These are phyloP conservation scores for Microcos paniculata DNA, from an alignment of 345 rosid genomes.

Conservation along the genomic window DNA sequence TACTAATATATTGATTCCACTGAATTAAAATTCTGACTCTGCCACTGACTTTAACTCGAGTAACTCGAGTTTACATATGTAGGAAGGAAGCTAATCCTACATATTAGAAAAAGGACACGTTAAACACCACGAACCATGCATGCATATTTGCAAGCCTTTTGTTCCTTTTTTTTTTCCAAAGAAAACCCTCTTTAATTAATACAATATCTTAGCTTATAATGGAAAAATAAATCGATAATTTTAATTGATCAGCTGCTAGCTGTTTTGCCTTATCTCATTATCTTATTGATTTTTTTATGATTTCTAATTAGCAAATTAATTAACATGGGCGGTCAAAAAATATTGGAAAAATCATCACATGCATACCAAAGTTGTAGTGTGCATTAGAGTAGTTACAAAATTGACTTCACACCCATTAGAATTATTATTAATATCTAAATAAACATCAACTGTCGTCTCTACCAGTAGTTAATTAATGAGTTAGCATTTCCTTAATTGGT, in stretches of 20 bases:
- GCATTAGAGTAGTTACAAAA: background rate
- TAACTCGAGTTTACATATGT: too few species aligned
- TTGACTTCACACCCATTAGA: background rate
- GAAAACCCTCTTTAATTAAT: background rate
- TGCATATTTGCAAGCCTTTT: too few species aligned
- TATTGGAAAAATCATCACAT: background rate
- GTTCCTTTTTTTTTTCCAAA: too few species aligned
- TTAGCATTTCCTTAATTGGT: background rate
- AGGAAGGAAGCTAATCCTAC: too few species aligned
- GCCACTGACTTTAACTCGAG: too few species aligned
- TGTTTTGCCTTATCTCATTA: background rate
- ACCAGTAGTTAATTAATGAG: slow-evolving; percentile 1
- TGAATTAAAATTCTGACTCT: too few species aligned
- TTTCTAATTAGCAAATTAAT: background rate
- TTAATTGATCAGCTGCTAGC: background rate
- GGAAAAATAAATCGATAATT: background rate
- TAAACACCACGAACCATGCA: too few species aligned
- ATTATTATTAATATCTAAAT: background rate
- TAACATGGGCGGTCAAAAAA: background rate
- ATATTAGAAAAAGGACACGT: too few species aligned
- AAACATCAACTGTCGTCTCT: background rate
- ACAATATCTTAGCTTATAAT: background rate
- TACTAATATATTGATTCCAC: too few species aligned
- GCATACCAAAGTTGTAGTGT: background rate
- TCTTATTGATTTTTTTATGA: background rate